phyloP scores from a whole-genome alignment of 164 flowering plant genomes.

The Tinospora cordifolia region DNA sequence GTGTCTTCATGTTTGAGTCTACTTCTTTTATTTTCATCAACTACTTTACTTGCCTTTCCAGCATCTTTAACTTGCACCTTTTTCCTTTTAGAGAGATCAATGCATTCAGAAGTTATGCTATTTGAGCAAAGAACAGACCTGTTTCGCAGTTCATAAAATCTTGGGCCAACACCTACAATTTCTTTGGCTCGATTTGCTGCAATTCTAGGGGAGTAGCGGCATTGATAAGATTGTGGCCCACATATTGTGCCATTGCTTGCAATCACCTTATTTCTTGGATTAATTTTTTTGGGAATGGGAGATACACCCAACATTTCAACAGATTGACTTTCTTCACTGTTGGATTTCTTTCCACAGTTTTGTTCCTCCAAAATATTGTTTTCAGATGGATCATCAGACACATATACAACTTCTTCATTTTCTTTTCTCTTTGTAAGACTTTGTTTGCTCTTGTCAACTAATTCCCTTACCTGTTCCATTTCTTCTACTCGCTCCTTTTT shows the following conservation, averaged over 20 bases:
- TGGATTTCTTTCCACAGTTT: neutral
- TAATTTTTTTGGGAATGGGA: neutral
- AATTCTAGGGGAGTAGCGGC: neutral
- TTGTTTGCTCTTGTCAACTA: neutral
- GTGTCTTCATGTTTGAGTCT: neutral
- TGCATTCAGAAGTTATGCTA: neutral
- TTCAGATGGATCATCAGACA: neutral
- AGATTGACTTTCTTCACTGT: neutral
- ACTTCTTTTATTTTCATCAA: neutral
- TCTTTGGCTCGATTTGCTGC: neutral
- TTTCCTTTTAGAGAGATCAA: neutral
- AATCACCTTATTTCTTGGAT: neutral
- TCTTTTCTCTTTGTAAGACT: neutral
- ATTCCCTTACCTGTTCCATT: neutral
- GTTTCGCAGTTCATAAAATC: neutral
- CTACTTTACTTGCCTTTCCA: neutral
- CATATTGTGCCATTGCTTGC: neutral
- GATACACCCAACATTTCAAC: neutral
- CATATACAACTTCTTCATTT: neutral
- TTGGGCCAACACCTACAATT: neutral
- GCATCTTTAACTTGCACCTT: neutral
- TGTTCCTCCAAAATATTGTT: neutral
- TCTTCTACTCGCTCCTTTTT: neutral
- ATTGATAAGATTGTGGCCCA: neutral
- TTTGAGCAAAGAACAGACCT: neutral